Evolutionary conservation across 2,329 filamentous ascomycete genomes (phyloP), one percentile per base, ranked within the genome.

Genomic region (Trichophyton simii): DNA sequence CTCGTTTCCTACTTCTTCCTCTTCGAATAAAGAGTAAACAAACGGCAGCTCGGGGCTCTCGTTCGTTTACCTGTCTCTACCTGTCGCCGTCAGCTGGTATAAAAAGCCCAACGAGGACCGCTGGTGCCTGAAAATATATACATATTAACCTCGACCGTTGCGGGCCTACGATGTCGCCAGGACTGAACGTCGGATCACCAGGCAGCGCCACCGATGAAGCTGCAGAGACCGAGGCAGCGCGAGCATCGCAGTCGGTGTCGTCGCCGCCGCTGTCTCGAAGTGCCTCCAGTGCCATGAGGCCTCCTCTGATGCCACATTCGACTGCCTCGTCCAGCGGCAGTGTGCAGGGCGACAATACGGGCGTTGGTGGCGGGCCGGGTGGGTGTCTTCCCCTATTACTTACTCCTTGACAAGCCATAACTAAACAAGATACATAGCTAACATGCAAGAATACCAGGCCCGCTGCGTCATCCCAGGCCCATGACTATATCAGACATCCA

Each of bases 401-500:
- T 28, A 18, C 18, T 34, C 4, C 20, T 13, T 15, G 25, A 34
- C 28, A 31, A 18, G 28, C 3, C 31, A 1, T 18, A 22, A 6
- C 3, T n/a, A 52, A 22, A 52, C 18, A 22, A 5, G 15, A 28
- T 55, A 28, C 18, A 9, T n/a, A 20, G 6, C 52, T 36, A 63
- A 20, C 8, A 18, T 60, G 42, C 55, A 34, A 52, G 8, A 31
- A 31, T 38, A 18, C 83, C 84, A 61, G 88, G 87, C 0, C 91
- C 92, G 3, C 76, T 95, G 68, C 84, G 92, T 65, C 91, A 96
- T 72, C 91, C 92, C 4, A 83, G 89, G 41, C 91, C 91, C 2
- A 77, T 96, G 72, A 96, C 92, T 0, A 86, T 90, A 1, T 88
- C 90, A 2, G 92, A 97, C 73, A 80, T 97, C 64, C 91, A 96